These are phyloP conservation scores for Zygosaccharomyces pseudobailii DNA, from an alignment of 1,139 yeast species.

Conservation along the genomic window DNA sequence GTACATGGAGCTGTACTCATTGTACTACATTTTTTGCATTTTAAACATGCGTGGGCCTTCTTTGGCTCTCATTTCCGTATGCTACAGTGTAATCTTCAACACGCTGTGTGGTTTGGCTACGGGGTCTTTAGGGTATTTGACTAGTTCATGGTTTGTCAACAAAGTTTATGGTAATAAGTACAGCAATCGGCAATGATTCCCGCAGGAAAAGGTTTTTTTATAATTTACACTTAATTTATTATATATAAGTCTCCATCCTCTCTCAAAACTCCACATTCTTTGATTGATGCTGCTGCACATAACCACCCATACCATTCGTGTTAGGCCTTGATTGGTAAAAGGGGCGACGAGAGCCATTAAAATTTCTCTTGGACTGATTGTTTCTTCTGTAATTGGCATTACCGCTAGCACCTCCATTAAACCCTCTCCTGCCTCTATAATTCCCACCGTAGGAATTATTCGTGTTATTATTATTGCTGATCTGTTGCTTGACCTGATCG, in stretches of 20 bases:
- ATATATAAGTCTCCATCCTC: neutral
- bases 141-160: conserved; percentile 26
- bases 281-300: conserved; percentile 27
- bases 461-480: conserved; percentile 32
- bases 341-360: conserved; percentile 17
- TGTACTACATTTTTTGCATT: conserved; percentile 57
- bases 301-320: conserved; percentile 28
- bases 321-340: conserved; percentile 21
- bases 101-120: conserved; percentile 62
- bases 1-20: conserved; percentile 64
- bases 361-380: conserved; percentile 24
- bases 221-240: conserved; percentile 1
- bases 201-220: neutral
- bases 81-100: conserved; percentile 65
- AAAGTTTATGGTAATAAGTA: conserved; percentile 13
- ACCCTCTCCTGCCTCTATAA: conserved; percentile 32
- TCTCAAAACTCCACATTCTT: conserved; percentile 15
- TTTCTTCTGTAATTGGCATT: conserved; percentile 13
- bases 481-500: conserved; percentile 70
- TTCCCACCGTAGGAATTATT: conserved; percentile 30
- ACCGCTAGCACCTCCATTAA: conserved; percentile 12
- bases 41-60: conserved; percentile 62
- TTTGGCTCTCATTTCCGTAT: conserved; percentile 64
- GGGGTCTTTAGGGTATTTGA: conserved; percentile 67
- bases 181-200: neutral